Conservation (phyloP, 495 filamentous ascomycete genomes). For the Chaetomium fimeti region DNA sequence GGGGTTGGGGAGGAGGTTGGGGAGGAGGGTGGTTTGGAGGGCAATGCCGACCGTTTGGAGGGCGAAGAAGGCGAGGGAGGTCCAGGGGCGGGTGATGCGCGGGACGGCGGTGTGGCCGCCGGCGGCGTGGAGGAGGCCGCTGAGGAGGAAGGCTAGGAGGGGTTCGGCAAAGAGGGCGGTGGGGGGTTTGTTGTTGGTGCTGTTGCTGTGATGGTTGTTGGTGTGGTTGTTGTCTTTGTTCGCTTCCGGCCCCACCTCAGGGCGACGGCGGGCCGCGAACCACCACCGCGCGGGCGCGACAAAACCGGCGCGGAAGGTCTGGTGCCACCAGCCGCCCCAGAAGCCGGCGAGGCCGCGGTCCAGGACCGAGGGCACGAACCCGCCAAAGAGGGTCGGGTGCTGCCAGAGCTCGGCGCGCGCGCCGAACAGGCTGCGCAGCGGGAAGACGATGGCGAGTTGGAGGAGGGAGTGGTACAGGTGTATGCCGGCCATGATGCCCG, state of each 20-base stretch:
- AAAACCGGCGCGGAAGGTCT: constrained; percentile 76
- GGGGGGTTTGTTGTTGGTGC: constrained; percentile 31
- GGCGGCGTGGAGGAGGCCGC: constrained; percentile 58
- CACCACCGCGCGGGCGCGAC: constrained; percentile 50
- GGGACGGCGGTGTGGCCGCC: constrained; percentile 53
- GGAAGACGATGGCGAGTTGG: background rate
- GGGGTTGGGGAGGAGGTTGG: background rate
- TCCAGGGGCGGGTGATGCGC: constrained; percentile 20
- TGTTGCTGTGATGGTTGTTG: background rate
- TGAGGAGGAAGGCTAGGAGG: constrained; percentile 54
- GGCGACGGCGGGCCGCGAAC: background rate
- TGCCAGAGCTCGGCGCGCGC: constrained; percentile 60
- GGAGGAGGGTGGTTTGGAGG: background rate
- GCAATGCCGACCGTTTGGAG: constrained; percentile 48
- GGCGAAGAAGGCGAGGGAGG: constrained; percentile 55
- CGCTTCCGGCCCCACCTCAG: background rate
- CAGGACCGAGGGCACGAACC: constrained; percentile 50
- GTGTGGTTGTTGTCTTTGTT: too few relatives aligned
- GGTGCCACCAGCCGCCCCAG: constrained; percentile 89
- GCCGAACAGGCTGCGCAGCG: constrained; percentile 32
- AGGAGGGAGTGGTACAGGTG: constrained; percentile 31
- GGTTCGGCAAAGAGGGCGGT: constrained; percentile 30
- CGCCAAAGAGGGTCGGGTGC: constrained; percentile 64
- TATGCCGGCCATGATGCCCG: constrained; percentile 52
- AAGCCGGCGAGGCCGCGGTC: constrained; percentile 69